Evolutionary conservation across 352 stramenopile species (phyloP), one percentile per base, ranked within the genome.

Genomic region (Phytophthora aleatoria): DNA sequence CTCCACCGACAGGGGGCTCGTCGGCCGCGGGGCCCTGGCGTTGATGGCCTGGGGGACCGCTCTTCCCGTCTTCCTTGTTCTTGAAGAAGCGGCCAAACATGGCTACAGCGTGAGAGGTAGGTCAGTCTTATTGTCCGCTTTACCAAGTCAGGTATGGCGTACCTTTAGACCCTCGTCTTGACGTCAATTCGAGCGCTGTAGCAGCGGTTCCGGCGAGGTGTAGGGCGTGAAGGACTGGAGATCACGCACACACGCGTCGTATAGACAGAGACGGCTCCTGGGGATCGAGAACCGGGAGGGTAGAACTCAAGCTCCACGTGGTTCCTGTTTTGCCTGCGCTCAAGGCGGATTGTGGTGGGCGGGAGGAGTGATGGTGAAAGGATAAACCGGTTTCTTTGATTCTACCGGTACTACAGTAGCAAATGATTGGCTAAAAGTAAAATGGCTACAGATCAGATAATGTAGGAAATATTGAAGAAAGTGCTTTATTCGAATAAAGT

Each of bases 41-140:
- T 66, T 81, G 84, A 71, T 89, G 82, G 31, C 81, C 85, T 60
- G 70, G 70, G 10, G 85, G 83, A 0, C 80, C 77, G 24, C 57
- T 65, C 74, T 90, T 91, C 27, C 75, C 75, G 64, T 93, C 82
- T 16, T 92, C 80, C 54, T 93, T 93, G 67, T 90, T 90, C 74
- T 91, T 93, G 48, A 91, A 93, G 61, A 95, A 91, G 13, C 86
- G 82, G 26, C 67, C 68, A 44, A 95, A 90, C 86, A 95, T 95
- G 56, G n/a, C 39, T 9, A 15, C 57, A 57, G 20, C 38, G 13
- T 2, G 12, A 12, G n/a, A 45, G 24, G 35, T 59, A 55, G 27
- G 24, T 49, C 24, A 57, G 12, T 63, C 31, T 5, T 45, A 35
- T 47, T 7, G 31, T 49, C 31, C 31, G 24, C 44, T 30, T 27